Conservation (phyloP, 805 yeast genomes). For the Kuraishia hungarica region DNA sequence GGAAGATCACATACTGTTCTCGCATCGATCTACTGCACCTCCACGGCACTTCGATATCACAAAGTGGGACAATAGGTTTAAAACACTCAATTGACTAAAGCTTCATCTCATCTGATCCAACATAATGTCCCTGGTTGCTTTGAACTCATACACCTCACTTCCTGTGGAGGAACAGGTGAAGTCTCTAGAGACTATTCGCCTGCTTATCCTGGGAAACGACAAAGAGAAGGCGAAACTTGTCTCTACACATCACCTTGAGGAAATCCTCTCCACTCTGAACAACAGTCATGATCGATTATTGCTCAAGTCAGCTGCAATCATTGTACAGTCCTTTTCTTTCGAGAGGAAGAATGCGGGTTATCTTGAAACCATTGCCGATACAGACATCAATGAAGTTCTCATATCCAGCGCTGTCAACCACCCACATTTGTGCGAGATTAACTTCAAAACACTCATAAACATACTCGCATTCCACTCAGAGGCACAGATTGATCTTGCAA, state of each 20-base stretch:
- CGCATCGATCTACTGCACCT: no score
- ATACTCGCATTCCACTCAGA: slow-evolving; percentile 13
- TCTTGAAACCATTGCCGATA: slow-evolving; percentile 6
- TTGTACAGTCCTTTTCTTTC: slow-evolving; percentile 20
- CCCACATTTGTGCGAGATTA: slow-evolving; percentile 15
- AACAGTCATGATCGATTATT: slow-evolving; percentile 8
- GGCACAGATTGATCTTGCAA: slow-evolving; percentile 7
- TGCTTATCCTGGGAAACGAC: slow-evolving; percentile 20
- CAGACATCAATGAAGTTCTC: slow-evolving; percentile 9
- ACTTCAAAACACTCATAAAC: slow-evolving; percentile 17
- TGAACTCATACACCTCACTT: neutral
- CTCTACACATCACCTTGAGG: slow-evolving; percentile 4
- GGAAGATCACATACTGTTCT: no score
- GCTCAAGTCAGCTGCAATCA: slow-evolving; percentile 13
- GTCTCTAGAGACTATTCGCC: slow-evolving; percentile 7
- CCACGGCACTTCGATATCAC: no score
- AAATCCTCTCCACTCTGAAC: slow-evolving; percentile 8
- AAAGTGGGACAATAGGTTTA: no score
- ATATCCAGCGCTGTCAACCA: slow-evolving; percentile 12
- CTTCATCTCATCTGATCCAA: no score
- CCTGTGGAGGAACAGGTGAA: neutral
- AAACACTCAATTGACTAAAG: no score
- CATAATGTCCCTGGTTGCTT: neutral
- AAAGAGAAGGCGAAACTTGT: slow-evolving; percentile 14
- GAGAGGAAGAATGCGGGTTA: slow-evolving; percentile 12